Evolutionary conservation across 2,329 filamentous ascomycete species (phyloP).

Genomic region (Exserohilum turcica): DNA sequence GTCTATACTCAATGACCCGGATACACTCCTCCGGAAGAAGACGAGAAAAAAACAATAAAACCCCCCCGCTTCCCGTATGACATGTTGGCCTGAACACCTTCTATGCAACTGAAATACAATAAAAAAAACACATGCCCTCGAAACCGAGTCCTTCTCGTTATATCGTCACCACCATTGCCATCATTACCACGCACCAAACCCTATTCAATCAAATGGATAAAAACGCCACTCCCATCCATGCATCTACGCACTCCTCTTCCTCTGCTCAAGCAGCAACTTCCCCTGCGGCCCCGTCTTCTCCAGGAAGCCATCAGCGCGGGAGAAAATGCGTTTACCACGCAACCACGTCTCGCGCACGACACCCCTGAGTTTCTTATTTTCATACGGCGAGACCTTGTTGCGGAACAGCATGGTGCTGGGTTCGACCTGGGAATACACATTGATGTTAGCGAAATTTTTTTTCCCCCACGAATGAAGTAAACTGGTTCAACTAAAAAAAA

Average conservation of each 20-base stretch:
- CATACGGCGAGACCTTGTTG: conserved; percentile 90
- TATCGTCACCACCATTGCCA: not conserved
- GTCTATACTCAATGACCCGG: no score
- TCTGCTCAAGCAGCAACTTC: conserved; percentile 58
- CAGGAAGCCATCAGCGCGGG: conserved; percentile 66
- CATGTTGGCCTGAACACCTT: not conserved
- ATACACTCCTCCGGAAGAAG: no score
- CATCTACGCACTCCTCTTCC: conserved; percentile 27
- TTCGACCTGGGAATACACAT: no score
- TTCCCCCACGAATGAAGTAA: not conserved
- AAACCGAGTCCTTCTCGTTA: not conserved
- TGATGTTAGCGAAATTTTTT: no score
- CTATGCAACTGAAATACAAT: conserved; percentile 5
- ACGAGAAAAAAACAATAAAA: no score
- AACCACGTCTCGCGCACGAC: conserved; percentile 87
- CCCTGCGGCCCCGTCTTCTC: conserved; percentile 61
- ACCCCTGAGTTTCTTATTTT: conserved; percentile 77
- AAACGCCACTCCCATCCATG: no score
- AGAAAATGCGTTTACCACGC: conserved; percentile 75
- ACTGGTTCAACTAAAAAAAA: not conserved
- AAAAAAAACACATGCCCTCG: no score
- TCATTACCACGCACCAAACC: no score
- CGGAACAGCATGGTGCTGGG: conserved; percentile 88
- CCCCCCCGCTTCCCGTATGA: no score
- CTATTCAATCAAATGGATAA: no score